Evolutionary conservation across 2,329 filamentous ascomycete genomes (phyloP).

Genomic region (Talaromyces rugulosus): DNA sequence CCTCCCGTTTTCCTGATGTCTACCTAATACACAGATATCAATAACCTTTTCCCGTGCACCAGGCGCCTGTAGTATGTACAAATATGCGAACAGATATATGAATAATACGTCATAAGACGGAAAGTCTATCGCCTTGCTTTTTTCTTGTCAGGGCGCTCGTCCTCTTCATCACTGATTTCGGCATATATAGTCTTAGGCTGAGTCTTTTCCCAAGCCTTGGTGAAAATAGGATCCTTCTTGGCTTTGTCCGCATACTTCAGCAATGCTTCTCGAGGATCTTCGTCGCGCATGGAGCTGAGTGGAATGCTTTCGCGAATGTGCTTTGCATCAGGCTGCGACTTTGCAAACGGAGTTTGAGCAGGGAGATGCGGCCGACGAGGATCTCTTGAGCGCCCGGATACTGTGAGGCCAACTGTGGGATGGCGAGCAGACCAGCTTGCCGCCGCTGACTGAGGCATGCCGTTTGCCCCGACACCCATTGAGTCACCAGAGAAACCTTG

Average conservation of each 20-base stretch:
- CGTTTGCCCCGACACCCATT: constrained; percentile 64
- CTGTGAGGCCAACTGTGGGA: constrained; percentile 70
- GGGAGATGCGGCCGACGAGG: constrained; percentile 82
- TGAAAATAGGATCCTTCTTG: constrained; percentile 90
- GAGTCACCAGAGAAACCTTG: constrained; percentile 78
- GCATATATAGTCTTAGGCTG: constrained; percentile 91
- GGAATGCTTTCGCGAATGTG: constrained; percentile 87
- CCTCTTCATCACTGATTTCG: constrained; percentile 77
- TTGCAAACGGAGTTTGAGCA: constrained; percentile 80
- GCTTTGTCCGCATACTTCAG: constrained; percentile 93
- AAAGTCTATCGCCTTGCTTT: constrained; percentile 29
- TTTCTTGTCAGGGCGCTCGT: constrained; percentile 65
- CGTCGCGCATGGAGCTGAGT: constrained; percentile 87
- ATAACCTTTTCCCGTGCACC: neutral
- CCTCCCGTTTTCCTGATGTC: neutral
- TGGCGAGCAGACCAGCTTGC: constrained; percentile 57
- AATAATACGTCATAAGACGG: neutral
- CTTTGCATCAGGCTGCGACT: constrained; percentile 82
- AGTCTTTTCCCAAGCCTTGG: constrained; percentile 85
- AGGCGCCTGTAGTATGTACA: constrained; percentile 5
- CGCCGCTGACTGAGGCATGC: constrained; percentile 75
- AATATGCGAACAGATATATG: neutral
- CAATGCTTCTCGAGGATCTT: constrained; percentile 89
- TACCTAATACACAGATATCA: neutral
- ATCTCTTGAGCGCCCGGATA: constrained; percentile 71